phyloP scores from a whole-genome alignment of 257 asterid species.

The Solanum dulcamara region DNA sequence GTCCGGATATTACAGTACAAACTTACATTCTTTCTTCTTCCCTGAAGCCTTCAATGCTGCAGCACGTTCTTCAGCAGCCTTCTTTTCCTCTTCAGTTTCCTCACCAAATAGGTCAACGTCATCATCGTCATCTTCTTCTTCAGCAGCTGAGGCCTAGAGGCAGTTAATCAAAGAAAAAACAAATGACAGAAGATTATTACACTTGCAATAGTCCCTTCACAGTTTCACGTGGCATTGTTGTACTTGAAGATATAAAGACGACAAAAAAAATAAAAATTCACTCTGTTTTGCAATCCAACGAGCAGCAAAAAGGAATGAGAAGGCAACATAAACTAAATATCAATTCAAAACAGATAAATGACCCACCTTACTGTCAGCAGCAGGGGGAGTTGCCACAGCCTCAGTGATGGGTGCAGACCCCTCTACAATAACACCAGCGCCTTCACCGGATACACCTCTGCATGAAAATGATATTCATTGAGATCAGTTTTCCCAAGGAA shows the following conservation, averaged over 20 bases:
- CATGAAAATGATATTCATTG: background rate
- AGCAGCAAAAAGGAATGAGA: background rate
- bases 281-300: background rate
- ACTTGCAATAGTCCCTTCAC: background rate
- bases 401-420: constrained; percentile 37
- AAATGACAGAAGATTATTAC: background rate
- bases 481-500: background rate
- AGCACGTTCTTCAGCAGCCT: constrained; percentile 84
- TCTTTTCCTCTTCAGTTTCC: constrained; percentile 96
- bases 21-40: constrained; percentile 88
- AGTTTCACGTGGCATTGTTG: background rate
- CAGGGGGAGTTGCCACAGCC: constrained; percentile 53
- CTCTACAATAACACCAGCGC: constrained; percentile 43
- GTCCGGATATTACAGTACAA: background rate
- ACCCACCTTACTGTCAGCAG: constrained; percentile 36
- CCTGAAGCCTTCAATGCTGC: constrained; percentile 76
- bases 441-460: constrained; percentile 73
- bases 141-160: constrained; percentile 59
- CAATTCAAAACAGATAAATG: background rate
- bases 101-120: constrained; percentile 92
- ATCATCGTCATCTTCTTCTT: constrained; percentile 53
- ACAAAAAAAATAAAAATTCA: background rate
- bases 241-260: background rate
- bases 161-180: background rate
- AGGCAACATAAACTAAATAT: background rate